Base-by-base conservation (phyloP, 2,329 filamentous ascomycete species). In the Aspergillus pseudoglaucus region DNA sequence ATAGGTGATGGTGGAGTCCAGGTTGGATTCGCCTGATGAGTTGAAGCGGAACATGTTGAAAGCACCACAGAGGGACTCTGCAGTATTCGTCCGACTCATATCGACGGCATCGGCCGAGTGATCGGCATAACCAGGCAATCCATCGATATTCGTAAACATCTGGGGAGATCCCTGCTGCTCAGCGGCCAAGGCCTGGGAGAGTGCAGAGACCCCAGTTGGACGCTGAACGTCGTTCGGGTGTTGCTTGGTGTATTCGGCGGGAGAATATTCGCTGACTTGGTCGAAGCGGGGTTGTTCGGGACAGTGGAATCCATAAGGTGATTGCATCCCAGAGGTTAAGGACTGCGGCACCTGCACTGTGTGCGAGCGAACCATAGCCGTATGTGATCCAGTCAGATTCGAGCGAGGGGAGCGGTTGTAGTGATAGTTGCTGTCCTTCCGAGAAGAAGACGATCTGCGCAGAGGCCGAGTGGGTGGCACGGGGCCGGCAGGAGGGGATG, bases 61-160 rank as follows among this genome's bases (percentile, higher is more conserved):
- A 43, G 64, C 65, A 50, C 68, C 67, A 49, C 69, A 70, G 42
- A 75, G 54, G 30, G 69, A 68, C 53, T 75, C 72, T 53, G 71
- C 68, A 27, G 72, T 75, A 39, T 64, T 63, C 53, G 65, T 73
- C 53, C 72, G 66, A 53, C 63, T 70, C 72, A 75, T 75, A 49
- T 72, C 65, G 46, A 67, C 62, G 37, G 67, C 56, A 30, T 56
- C 53, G 22, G 52, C 57, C 51, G 63, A 51, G 40, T 56, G 56
- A 47, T 66, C 61, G 45, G 59, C 53, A 48, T 32, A 50, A 22
- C 35, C 53, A 45, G 53, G 46, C 38, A 53, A 53, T 45, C 53
- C 50, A 47, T 44, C 50, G 43, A 57, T 55, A 22, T 51, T 53
- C 41, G 44, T 46, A 40, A 52, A 48, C 48, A 39, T 18, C 37